Percentiles rank a stretch among this genome's conserved stretches.
Conservation (phyloP, 1,284 basidiomycete genomes). For the Coniferiporia weirii region DNA sequence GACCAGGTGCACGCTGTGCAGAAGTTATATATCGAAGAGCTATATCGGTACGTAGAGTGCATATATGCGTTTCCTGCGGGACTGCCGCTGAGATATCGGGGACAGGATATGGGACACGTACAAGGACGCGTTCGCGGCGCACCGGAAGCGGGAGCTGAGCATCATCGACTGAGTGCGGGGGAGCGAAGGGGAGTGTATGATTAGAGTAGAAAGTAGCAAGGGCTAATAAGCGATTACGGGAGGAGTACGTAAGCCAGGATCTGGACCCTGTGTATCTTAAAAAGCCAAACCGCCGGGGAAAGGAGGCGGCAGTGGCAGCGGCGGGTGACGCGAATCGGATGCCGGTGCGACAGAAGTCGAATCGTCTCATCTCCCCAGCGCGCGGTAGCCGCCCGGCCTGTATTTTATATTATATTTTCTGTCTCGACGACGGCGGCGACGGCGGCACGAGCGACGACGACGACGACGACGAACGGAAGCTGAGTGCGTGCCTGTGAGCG, state of each 20-base stretch:
- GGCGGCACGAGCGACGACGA: not conserved
- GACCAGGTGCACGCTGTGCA: conserved; percentile 83
- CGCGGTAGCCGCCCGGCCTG: no score
- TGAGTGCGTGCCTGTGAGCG: not conserved
- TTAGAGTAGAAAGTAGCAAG: not conserved
- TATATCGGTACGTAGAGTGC: conserved; percentile 61
- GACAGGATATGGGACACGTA: conserved; percentile 90
- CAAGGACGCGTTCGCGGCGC: conserved; percentile 81
- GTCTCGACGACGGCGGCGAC: not conserved
- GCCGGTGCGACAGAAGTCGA: no score
- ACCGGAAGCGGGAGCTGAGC: conserved; percentile 63
- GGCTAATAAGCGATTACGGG: not conserved
- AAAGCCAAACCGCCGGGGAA: conserved; percentile 5
- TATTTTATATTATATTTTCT: no score
- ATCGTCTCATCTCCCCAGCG: no score
- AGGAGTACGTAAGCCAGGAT: not conserved
- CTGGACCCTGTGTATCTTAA: not conserved
- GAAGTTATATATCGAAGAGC: conserved; percentile 84
- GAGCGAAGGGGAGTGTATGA: not conserved
- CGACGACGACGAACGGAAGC: not conserved
- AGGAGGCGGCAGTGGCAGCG: not conserved
- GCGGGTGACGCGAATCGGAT: not conserved
- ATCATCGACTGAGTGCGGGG: conserved; percentile 57
- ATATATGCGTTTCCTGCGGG: no score
- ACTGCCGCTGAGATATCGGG: no score